Evolutionary conservation across 2,329 filamentous ascomycete species (phyloP), one percentile per base, ranked within the genome.

Genomic region (Ascochyta pisi): DNA sequence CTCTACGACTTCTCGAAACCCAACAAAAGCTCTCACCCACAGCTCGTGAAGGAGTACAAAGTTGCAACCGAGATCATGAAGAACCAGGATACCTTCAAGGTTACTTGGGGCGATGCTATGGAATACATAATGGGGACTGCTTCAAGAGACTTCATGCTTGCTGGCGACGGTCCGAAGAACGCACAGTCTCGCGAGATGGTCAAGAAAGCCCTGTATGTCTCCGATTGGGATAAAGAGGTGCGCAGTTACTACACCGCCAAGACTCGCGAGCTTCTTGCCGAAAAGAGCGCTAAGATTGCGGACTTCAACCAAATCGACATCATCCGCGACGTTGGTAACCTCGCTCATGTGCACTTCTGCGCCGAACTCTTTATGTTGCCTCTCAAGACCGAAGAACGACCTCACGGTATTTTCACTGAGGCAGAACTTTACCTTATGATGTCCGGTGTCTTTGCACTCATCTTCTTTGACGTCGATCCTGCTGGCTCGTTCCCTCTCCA

Each of bases 1-100:
- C 79, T 87, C 26, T 96, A 93, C 76, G 86, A 84, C 71, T 95
- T 86, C 67, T 83, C 86, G 5, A 82, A 83, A 2, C 90, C 91
- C 0, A 68, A 74, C 0, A 80, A 79, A 3, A 59, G 42, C 16
- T 52, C 57, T 63, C 77, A 82, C 0, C 78, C 81, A 1, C 78
- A 80, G 1, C 77, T 88, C 23, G 80, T 85, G 56, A 77, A 91
- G 57, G 79, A 79, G 2, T 87, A 88, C 1, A 87, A 88, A 68
- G 79, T 82, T 0, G 86, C 84, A 27, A 84, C 84, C 69, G 76
- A 86, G 43, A 79, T 93, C 24, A 78, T 92, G 13, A 80, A 84
- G 12, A 83, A 87, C 60, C 78, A 82, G 47, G 75, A 82, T 13
- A 83, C 83, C 45, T 94, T 89, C 82, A 84, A 82, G 6, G 81